Evolutionary conservation across 2,329 filamentous ascomycete species (phyloP), one percentile per base, ranked within the genome.

Genomic region (Microthyrium microscopicum): DNA sequence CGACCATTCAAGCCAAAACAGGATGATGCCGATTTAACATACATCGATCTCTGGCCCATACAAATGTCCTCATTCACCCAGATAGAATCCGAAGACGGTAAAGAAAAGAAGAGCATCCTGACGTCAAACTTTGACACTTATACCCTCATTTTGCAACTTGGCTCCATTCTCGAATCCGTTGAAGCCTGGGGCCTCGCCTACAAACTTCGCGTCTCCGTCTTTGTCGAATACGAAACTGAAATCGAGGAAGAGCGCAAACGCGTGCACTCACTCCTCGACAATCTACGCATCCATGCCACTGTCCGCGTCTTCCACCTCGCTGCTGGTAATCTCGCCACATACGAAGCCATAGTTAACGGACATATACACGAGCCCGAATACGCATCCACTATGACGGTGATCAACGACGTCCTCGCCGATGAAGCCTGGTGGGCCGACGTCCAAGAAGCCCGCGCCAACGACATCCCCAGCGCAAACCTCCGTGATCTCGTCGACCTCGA

Each of bases 21-120:
- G 1, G 61, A 71, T 25, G 65, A 64, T 4, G 47, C 51, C 13
- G 70, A 75, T 12, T 87, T 87, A 48, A 80, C 73, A 46, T 87
- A 77, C 46, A 81, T 92, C 40, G 83, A 92, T 46, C 58, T 92
- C 4, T 92, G 83, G 83, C 83, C 83, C 0, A 89, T 92, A 34
- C 84, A 92, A 43, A 92, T 92, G 81, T 87, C 82, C 5, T 82
- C 82, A 1, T n/a, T n/a, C n/a, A n/a, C n/a, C n/a, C 80, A 87
- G 45, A 69, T 89, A 21, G 69, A 72, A 1, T 62, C 76, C 1
- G 73, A 77, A n/a, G 49, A 41, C 66, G 47, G 49, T 22, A 42
- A 45, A 3, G 43, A 42, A 8, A 67, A 65, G 39, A 58, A 66
- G 40, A 73, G 71, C 44, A 64, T 89, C 5, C 53, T 87, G 35